Conservation (phyloP, 192 early-diverging fungal genomes). For the Coemansia sp. region DNA sequence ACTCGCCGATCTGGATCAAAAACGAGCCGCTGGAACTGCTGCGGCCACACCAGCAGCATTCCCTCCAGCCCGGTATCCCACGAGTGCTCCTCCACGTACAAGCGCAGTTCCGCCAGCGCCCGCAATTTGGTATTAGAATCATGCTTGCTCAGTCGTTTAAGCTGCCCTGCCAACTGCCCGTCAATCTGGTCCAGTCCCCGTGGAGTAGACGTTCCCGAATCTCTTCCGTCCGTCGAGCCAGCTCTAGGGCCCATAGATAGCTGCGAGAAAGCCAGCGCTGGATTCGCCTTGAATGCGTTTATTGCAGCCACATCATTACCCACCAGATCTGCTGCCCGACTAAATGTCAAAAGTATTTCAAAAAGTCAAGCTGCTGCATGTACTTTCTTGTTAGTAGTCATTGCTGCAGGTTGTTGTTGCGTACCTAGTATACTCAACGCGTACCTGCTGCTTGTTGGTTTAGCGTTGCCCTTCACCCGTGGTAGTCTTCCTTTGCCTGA, state of each 20-base stretch:
- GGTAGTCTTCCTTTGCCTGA: constrained; percentile 58
- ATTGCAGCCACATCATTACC: constrained; percentile 39
- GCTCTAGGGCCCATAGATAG: constrained; percentile 49
- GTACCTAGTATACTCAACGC: neutral
- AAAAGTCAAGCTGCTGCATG: neutral
- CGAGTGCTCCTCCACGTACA: constrained; percentile 55
- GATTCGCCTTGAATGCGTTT: constrained; percentile 55
- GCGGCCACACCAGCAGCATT: constrained; percentile 49
- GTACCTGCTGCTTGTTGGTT: constrained; percentile 86
- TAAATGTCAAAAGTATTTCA: constrained; percentile 3
- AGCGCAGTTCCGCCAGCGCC: constrained; percentile 78
- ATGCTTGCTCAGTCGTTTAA: constrained; percentile 84
- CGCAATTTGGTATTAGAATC: constrained; percentile 85
- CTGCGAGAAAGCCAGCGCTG: constrained; percentile 65
- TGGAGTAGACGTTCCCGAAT: constrained; percentile 16
- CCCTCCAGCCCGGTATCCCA: constrained; percentile 55
- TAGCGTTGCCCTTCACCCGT: constrained; percentile 80
- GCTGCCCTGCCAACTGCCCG: constrained; percentile 65
- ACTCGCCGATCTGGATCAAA: constrained; percentile 86
- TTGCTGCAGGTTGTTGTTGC: neutral
- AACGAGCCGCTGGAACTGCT: constrained; percentile 26
- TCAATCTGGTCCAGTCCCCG: constrained; percentile 56
- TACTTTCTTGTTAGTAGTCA: neutral
- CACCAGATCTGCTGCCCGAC: constrained; percentile 46
- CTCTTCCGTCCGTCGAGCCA: neutral